Conservation (phyloP, 352 stramenopile species). For the Aphanomyces astaci region DNA sequence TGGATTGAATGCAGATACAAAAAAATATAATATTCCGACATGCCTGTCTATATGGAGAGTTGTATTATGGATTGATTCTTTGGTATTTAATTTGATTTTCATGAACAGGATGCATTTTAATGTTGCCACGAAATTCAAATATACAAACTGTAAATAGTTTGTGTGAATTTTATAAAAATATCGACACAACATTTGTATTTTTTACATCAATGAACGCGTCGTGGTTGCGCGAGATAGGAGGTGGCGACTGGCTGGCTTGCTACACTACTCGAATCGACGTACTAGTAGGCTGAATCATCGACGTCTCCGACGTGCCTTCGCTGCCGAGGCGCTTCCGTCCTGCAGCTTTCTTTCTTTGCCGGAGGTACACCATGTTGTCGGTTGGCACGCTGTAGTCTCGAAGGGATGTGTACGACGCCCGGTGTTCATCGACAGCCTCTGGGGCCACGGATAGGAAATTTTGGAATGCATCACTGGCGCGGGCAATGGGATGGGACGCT, state of each 20-base stretch:
- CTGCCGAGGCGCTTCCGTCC: not conserved
- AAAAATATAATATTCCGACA: too few relatives aligned
- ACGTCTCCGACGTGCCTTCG: not conserved
- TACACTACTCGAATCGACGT: not conserved
- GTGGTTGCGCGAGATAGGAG: too few relatives aligned
- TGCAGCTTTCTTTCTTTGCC: not conserved
- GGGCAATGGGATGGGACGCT: conserved; percentile 66
- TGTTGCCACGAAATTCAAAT: too few relatives aligned
- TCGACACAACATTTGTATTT: not conserved
- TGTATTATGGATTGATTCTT: too few relatives aligned
- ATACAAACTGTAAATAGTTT: too few relatives aligned
- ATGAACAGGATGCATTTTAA: too few relatives aligned
- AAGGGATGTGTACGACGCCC: conserved; percentile 76
- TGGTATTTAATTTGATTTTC: too few relatives aligned
- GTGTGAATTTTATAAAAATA: not conserved
- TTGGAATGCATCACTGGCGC: conserved; percentile 51
- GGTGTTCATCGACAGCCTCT: conserved; percentile 41
- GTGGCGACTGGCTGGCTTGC: too few relatives aligned
- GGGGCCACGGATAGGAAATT: conserved; percentile 67
- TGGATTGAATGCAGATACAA: too few relatives aligned
- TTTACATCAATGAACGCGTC: too few relatives aligned
- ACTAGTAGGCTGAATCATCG: not conserved
- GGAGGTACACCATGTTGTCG: not conserved
- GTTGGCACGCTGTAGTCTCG: conserved; percentile 58
- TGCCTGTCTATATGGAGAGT: too few relatives aligned